Percentiles rank a stretch among this genome's conserved stretches.
phyloP scores from a whole-genome alignment of 805 yeast species.

The Cyberlindnera maritima region DNA sequence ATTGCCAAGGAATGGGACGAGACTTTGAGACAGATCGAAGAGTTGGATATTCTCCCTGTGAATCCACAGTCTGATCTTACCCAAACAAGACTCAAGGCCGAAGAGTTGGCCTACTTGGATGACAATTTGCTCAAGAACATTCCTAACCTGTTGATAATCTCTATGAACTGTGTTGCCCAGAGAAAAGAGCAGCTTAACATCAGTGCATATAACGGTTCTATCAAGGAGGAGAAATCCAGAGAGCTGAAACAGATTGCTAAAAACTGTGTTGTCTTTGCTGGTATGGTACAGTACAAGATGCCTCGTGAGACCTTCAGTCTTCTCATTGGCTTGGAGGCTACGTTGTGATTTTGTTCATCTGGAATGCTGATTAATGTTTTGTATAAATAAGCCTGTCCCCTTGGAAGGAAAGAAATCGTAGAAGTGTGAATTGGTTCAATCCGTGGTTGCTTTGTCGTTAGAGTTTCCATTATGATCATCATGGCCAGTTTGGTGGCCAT shows the following conservation, averaged over 20 bases:
- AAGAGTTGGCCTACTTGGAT: slow-evolving; percentile 61
- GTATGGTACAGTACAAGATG: slow-evolving; percentile 91
- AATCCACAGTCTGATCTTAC: slow-evolving; percentile 29
- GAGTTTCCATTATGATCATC: neutral
- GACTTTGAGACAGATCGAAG: slow-evolving; percentile 53
- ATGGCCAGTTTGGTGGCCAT: slow-evolving; percentile 4
- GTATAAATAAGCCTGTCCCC: too few relatives aligned
- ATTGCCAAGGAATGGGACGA: slow-evolving; percentile 56
- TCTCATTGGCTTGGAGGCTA: slow-evolving; percentile 59
- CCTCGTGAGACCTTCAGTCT: slow-evolving; percentile 78
- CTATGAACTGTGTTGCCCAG: slow-evolving; percentile 74
- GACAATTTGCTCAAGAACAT: slow-evolving; percentile 74
- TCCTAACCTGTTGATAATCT: slow-evolving; percentile 75
- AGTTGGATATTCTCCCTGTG: slow-evolving; percentile 66
- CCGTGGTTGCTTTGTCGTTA: neutral
- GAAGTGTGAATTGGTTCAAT: neutral
- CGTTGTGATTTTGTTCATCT: slow-evolving; percentile 20
- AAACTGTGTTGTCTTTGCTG: slow-evolving; percentile 92
- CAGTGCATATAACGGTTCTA: slow-evolving; percentile 42
- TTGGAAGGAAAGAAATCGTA: too few relatives aligned
- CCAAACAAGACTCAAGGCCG: slow-evolving; percentile 61
- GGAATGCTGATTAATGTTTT: too few relatives aligned
- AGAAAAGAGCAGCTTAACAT: slow-evolving; percentile 40
- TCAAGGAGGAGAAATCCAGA: slow-evolving; percentile 51
- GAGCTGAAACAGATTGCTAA: slow-evolving; percentile 64